Evolutionary conservation across 2,329 filamentous ascomycete species (phyloP).

Genomic region (Ophiocordyceps polyrhachis-furcata): DNA sequence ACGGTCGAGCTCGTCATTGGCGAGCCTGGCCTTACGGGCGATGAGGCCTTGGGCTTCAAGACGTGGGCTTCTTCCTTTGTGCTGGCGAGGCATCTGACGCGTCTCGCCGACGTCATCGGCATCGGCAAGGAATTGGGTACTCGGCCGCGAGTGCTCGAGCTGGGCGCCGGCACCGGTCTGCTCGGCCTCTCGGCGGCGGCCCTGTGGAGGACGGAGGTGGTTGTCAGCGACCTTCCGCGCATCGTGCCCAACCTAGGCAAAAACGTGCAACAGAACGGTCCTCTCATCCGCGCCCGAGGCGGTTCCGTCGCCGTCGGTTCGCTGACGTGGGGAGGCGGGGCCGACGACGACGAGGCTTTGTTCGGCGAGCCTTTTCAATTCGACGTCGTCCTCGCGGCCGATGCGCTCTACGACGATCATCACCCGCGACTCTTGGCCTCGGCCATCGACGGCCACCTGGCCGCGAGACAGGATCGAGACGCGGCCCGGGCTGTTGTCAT

Average conservation of each 20-base stretch:
- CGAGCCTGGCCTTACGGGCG: conserved; percentile 68
- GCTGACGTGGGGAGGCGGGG: conserved; percentile 53
- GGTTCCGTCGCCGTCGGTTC: conserved; percentile 43
- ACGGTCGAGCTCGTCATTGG: conserved; percentile 51
- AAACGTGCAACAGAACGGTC: conserved; percentile 50
- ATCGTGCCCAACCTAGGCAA: conserved; percentile 66
- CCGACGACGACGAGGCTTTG: conserved; percentile 22
- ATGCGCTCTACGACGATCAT: conserved; percentile 70
- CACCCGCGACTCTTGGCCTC: conserved; percentile 59
- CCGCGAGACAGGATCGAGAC: conserved; percentile 17
- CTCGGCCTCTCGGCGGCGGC: conserved; percentile 70
- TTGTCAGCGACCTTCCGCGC: conserved; percentile 66
- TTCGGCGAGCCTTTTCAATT: conserved; percentile 32
- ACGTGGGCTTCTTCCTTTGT: conserved; percentile 90
- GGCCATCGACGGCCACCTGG: conserved; percentile 51
- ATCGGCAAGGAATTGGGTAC: conserved; percentile 5
- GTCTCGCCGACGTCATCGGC: conserved; percentile 26
- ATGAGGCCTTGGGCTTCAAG: conserved; percentile 73
- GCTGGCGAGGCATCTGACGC: conserved; percentile 52
- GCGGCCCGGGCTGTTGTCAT: conserved; percentile 57
- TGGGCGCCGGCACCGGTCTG: conserved; percentile 84
- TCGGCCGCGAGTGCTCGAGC: conserved; percentile 40
- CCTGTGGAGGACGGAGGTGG: conserved; percentile 45
- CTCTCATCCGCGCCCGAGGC: conserved; percentile 31
- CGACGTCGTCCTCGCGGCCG: conserved; percentile 57